Evolutionary conservation across 768 basidiomycete species (phyloP).

Genomic region (Sarcomyxa edulis): DNA sequence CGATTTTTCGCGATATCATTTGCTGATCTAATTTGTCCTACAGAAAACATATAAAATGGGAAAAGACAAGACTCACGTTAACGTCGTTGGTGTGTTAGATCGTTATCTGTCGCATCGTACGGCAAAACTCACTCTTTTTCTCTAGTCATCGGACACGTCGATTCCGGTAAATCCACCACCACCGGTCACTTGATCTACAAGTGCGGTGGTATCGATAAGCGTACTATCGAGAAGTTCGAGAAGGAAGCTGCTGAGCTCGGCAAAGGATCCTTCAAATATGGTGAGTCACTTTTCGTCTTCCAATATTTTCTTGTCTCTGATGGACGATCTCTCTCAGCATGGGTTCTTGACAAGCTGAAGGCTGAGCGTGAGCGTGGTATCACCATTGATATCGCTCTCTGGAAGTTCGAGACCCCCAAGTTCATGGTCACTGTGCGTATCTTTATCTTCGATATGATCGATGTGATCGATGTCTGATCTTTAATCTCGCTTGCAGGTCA

Average conservation of each 20-base stretch:
- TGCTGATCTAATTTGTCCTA: conserved; percentile 19
- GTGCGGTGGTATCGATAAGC: conserved; percentile 99
- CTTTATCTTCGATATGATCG: too few species aligned
- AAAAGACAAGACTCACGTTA: conserved; percentile 95
- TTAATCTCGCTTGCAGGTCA: conserved; percentile 57
- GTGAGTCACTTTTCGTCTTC: conserved; percentile 39
- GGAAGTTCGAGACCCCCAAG: conserved; percentile 99
- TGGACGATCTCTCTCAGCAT: conserved; percentile 51
- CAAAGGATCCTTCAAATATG: conserved; percentile 98
- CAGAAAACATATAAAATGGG: conserved; percentile 76
- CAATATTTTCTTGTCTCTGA: conserved; percentile 17
- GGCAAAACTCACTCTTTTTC: too few species aligned
- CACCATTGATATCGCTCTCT: conserved; percentile 99
- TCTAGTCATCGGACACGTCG: conserved; percentile 97
- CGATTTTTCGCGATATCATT: too few species aligned
- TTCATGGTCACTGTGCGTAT: conserved; percentile 82
- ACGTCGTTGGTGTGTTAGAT: conserved; percentile 81
- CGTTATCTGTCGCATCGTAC: too few species aligned
- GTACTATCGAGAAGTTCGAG: conserved; percentile 99
- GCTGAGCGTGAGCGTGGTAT: conserved; percentile 99
- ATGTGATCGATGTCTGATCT: too few species aligned
- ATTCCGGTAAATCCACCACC: conserved; percentile 99
- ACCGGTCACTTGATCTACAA: conserved; percentile 99
- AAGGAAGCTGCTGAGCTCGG: conserved; percentile 99
- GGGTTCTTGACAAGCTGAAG: conserved; percentile 99